These are phyloP conservation scores for Warburgia ugandensis DNA, from an alignment of 164 flowering plant species.

Conservation along the genomic window DNA sequence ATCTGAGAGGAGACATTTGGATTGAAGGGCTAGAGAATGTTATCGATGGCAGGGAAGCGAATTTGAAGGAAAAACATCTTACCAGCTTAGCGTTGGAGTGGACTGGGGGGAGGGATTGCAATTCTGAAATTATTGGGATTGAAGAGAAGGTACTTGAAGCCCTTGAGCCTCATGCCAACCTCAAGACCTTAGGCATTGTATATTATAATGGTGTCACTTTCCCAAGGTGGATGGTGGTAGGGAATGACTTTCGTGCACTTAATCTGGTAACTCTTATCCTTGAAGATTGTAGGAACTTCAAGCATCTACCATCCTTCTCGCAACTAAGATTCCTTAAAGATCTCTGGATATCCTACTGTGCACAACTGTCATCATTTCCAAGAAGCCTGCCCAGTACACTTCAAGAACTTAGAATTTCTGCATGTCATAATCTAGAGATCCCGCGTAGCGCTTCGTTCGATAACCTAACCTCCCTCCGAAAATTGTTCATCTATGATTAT, in stretches of 20 bases:
- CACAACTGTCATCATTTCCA: too few species aligned
- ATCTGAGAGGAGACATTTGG: slow-evolving; percentile 6
- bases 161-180: slow-evolving; percentile 4
- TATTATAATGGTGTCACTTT: neutral
- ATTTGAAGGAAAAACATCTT: slow-evolving; percentile 5
- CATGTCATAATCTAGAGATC: too few species aligned
- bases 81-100: slow-evolving; percentile 7
- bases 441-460: too few species aligned
- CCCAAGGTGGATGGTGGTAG: slow-evolving; percentile 14
- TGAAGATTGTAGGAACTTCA: neutral
- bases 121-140: neutral
- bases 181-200: neutral
- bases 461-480: too few species aligned
- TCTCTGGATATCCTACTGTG: too few species aligned
- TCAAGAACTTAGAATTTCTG: too few species aligned
- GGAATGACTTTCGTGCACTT: neutral
- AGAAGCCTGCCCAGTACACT: too few species aligned
- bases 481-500: too few species aligned
- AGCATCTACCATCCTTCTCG: slow-evolving; percentile 4
- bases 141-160: slow-evolving; percentile 8
- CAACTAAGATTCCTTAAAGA: slow-evolving; percentile 4
- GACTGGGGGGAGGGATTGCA: neutral
- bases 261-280: neutral
- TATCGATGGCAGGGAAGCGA: neutral
- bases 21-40: slow-evolving; percentile 11